Conservation (phyloP, 2,329 filamentous ascomycete genomes). For the Fusarium abutilonis region DNA sequence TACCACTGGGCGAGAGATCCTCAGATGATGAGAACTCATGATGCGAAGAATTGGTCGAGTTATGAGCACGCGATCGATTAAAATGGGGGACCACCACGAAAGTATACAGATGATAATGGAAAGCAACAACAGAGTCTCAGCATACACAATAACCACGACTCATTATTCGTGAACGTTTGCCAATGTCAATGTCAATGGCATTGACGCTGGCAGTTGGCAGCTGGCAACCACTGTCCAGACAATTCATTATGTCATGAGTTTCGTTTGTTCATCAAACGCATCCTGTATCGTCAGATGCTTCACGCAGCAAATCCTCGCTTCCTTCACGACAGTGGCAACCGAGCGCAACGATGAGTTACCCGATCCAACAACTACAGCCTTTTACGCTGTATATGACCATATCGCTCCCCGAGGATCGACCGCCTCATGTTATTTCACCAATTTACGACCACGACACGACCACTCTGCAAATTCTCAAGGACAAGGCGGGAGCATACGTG, state of each 20-base stretch:
- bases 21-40: slow-evolving; percentile 11
- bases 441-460: slow-evolving; percentile 27
- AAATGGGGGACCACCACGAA: too few relatives aligned
- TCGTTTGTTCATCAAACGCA: not conserved
- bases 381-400: slow-evolving; percentile 44
- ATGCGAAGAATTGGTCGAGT: slow-evolving; percentile 8
- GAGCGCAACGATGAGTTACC: slow-evolving; percentile 27
- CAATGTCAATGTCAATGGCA: not conserved
- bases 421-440: slow-evolving; percentile 4
- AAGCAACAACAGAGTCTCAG: not conserved
- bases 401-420: slow-evolving; percentile 27
- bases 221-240: slow-evolving; percentile 4
- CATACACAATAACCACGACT: not conserved
- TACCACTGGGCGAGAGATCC: not conserved
- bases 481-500: slow-evolving; percentile 33
- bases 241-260: not conserved
- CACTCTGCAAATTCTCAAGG: slow-evolving; percentile 21
- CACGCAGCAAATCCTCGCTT: not conserved
- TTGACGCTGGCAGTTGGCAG: too few relatives aligned
- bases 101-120: not conserved
- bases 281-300: not conserved
- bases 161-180: not conserved
- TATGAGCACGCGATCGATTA: not conserved
- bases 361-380: slow-evolving; percentile 34
- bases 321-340: not conserved